Evolutionary conservation across 352 stramenopile genomes (phyloP).

Genomic region (Globisporangium cederbergense): DNA sequence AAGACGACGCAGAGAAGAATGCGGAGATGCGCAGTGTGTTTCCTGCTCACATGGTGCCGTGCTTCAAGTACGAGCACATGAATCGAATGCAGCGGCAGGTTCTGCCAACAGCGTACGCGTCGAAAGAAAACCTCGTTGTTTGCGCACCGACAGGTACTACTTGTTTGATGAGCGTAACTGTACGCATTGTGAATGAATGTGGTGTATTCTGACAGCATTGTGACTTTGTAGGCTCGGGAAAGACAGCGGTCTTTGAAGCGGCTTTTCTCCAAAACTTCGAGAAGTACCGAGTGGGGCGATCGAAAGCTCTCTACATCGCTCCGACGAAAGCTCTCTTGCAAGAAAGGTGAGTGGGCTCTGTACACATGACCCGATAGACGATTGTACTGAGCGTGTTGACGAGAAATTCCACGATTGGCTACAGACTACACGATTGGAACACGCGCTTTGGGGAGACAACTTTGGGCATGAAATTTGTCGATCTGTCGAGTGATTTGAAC

Average conservation of each 20-base stretch:
- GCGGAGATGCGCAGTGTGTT: constrained; percentile 28
- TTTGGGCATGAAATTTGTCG: constrained; percentile 34
- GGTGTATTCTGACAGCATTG: not conserved
- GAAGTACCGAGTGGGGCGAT: not conserved
- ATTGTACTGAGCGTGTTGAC: not conserved
- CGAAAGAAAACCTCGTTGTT: constrained; percentile 34
- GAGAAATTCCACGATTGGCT: not conserved
- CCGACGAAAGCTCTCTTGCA: constrained; percentile 45
- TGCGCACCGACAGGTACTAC: constrained; percentile 37
- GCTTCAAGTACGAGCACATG: constrained; percentile 42
- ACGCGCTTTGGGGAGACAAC: constrained; percentile 29
- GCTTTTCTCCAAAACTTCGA: constrained; percentile 38
- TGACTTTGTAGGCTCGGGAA: constrained; percentile 32
- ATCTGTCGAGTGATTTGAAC: constrained; percentile 25
- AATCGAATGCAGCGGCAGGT: constrained; percentile 41
- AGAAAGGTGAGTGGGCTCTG: constrained; percentile 25
- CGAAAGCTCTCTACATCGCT: constrained; percentile 43
- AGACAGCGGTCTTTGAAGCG: constrained; percentile 43
- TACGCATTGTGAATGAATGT: not conserved
- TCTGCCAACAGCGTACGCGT: constrained; percentile 30
- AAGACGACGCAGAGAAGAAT: not conserved
- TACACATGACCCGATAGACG: not conserved
- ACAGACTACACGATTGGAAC: constrained; percentile 34
- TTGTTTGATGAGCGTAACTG: not conserved
- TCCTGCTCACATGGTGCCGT: constrained; percentile 30